phyloP scores from a whole-genome alignment of 2,329 filamentous ascomycete genomes.

The Fusarium metavorans region DNA sequence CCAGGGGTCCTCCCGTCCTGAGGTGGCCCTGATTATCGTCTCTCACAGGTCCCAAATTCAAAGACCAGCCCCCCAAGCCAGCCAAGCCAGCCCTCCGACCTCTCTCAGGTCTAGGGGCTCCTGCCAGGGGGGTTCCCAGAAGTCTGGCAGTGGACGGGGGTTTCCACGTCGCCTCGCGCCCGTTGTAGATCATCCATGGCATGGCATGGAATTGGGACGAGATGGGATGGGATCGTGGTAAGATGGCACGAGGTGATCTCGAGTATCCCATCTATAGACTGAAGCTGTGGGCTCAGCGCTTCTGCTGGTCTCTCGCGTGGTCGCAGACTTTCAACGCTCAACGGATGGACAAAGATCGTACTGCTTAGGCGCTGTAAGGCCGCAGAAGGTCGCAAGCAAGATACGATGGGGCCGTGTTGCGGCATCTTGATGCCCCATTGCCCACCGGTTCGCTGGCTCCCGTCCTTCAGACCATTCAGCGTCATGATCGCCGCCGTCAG shows the following conservation, averaged over 20 bases:
- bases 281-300: constrained; percentile 14
- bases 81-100: constrained; percentile 10
- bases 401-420: constrained; percentile 34
- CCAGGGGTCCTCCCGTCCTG: constrained; percentile 41
- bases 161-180: constrained; percentile 37
- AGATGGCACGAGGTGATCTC: constrained; percentile 34
- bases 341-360: constrained; percentile 29
- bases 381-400: constrained; percentile 26
- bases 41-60: constrained; percentile 23
- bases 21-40: constrained; percentile 15
- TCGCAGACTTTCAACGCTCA: constrained; percentile 37
- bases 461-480: constrained; percentile 33
- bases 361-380: constrained; percentile 17
- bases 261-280: not conserved
- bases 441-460: constrained; percentile 44
- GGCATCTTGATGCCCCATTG: constrained; percentile 16
- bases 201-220: constrained; percentile 40
- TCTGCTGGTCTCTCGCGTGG: constrained; percentile 37
- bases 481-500: constrained; percentile 44
- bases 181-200: constrained; percentile 38
- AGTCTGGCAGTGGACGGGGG: constrained; percentile 33
- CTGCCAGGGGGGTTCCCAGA: constrained; percentile 35
- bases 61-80: constrained; percentile 9
- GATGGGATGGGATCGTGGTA: constrained; percentile 33
- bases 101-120: constrained; percentile 24